These are phyloP conservation scores for Mycena amicta DNA, from an alignment of 768 basidiomycete genomes.

Conservation along the genomic window DNA sequence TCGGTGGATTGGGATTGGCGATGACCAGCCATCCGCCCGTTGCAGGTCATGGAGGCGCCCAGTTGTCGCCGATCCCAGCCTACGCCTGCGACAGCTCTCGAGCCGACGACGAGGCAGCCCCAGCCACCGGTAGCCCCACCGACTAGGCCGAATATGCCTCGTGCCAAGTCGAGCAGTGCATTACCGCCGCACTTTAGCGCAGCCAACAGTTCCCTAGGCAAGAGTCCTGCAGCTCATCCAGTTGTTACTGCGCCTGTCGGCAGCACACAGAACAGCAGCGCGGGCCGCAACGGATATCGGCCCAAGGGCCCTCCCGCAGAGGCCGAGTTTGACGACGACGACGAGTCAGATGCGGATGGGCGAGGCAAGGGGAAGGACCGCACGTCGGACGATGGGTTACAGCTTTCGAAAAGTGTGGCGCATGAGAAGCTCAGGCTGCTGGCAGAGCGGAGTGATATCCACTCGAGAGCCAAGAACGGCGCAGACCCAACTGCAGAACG, in stretches of 20 bases:
- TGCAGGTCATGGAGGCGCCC: conserved; percentile 24
- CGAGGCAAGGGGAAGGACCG: conserved; percentile 11
- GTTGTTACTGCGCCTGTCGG: conserved; percentile 3
- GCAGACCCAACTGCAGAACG: conserved; percentile 13
- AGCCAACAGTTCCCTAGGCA: conserved; percentile 18
- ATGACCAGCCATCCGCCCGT: conserved; percentile 9
- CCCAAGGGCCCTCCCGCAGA: conserved; percentile 68
- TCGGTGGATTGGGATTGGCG: conserved; percentile 16
- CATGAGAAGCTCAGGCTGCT: conserved; percentile 66
- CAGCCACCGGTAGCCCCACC: conserved; percentile 1
- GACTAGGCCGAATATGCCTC: conserved; percentile 9
- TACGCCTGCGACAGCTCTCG: conserved; percentile 7
- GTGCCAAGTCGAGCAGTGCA: conserved; percentile 20
- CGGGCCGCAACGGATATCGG: conserved; percentile 48
- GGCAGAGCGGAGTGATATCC: conserved; percentile 47
- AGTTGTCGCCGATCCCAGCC: conserved; percentile 16
- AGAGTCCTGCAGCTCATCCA: conserved; percentile 19
- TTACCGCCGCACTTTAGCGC: conserved; percentile 16
- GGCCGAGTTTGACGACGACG: conserved; percentile 63
- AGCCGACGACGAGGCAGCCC: conserved; percentile 3
- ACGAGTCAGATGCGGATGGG: conserved; percentile 31
- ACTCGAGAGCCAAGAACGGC: conserved; percentile 12
- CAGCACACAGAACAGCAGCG: conserved; percentile 12
- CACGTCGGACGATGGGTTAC: conserved; percentile 37
- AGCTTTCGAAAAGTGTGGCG: conserved; percentile 68